Base-by-base conservation (phyloP, 306 rosid genomes). In the Ziziphus jujuba region DNA sequence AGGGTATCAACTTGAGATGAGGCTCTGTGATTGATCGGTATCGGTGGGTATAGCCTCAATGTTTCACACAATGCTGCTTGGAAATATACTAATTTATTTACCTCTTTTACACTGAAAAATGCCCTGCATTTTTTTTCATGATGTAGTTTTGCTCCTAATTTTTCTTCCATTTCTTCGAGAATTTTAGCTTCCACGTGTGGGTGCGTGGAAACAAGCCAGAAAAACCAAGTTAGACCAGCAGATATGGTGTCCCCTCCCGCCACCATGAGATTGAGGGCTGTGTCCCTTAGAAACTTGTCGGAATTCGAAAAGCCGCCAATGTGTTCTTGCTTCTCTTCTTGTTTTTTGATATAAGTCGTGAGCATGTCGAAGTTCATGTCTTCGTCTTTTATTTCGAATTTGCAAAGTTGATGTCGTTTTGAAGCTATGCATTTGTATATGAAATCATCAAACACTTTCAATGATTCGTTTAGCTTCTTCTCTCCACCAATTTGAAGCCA, bases 31-130 rank as follows among this genome's bases (percentile, higher is more conserved):
- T 83, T 69, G 38, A 76, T 68, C 10, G 87, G 88, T 5, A 85
- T 25, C 0, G 89, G 79, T 16, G 95, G 95, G 23, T 57, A 83
- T 11, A 85, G 85, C 19, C 95, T 25, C 1, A 85, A 23, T 5
- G 88, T 9, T 56, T 87, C 95, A 19, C 81, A 80, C 31, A 87
- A 8, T 22, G 85, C 84, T 58, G 75, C 87, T 43, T 85, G 91
- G 1, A 87, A 67, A 78, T 85, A 83, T 49, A 85, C 87, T 6
- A 82, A 54, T 5, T 70, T 72, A 1, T 60, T 52, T 15, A 87
- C 22, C 1, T 84, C 80, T 4, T 75, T 24, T 3, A 53, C 63
- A 0, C 53, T 24, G 20, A 66, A 52, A 20, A 51, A 34, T 20
- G 5, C 13, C 4, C 8, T 5, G 0, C 45, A 22, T 2, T 44